phyloP scores from a whole-genome alignment of 2,329 filamentous ascomycete species.

The Endothia cerciana region DNA sequence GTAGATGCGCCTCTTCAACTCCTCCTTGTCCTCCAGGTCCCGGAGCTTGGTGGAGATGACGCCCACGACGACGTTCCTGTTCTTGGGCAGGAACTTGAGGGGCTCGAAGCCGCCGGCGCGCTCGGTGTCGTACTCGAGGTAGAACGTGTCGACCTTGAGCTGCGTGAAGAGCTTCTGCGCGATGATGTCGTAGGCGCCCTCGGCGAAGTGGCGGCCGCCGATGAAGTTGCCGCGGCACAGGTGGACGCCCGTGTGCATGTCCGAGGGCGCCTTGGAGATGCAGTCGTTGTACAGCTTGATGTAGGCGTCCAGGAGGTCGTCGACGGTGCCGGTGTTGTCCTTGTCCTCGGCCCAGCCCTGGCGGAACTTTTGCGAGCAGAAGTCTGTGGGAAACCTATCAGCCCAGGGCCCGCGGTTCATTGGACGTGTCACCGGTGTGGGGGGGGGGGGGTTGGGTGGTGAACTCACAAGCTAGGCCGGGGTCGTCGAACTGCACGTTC shows the following conservation, averaged over 20 bases:
- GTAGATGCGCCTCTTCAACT: constrained; percentile 62
- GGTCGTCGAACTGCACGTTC: constrained; percentile 71
- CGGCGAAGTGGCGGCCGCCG: constrained; percentile 66
- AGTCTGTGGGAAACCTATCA: constrained; percentile 54
- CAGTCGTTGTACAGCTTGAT: constrained; percentile 77
- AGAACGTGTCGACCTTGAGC: constrained; percentile 68
- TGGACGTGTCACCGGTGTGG: too few relatives aligned
- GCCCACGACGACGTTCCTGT: constrained; percentile 67
- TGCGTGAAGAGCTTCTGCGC: constrained; percentile 67
- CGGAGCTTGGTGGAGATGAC: constrained; percentile 67
- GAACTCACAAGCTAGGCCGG: constrained; percentile 66
- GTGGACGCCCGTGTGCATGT: constrained; percentile 79
- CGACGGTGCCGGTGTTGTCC: constrained; percentile 68
- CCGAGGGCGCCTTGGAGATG: constrained; percentile 63
- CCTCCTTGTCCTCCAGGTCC: constrained; percentile 64
- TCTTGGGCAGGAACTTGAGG: constrained; percentile 60
- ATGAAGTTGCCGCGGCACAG: constrained; percentile 73
- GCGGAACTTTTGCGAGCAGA: constrained; percentile 74
- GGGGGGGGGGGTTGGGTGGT: background rate
- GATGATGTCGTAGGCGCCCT: constrained; percentile 69
- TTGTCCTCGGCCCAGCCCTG: constrained; percentile 69
- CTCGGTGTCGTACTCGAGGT: constrained; percentile 70
- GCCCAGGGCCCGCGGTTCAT: background rate
- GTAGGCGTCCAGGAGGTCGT: constrained; percentile 75
- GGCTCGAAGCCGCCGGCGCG: constrained; percentile 70